A percentile compares a stretch with the other conserved stretches of the same genome.
These are phyloP conservation scores for Alternaria arborescens DNA, from an alignment of 2,329 filamentous ascomycete genomes.

Conservation along the genomic window DNA sequence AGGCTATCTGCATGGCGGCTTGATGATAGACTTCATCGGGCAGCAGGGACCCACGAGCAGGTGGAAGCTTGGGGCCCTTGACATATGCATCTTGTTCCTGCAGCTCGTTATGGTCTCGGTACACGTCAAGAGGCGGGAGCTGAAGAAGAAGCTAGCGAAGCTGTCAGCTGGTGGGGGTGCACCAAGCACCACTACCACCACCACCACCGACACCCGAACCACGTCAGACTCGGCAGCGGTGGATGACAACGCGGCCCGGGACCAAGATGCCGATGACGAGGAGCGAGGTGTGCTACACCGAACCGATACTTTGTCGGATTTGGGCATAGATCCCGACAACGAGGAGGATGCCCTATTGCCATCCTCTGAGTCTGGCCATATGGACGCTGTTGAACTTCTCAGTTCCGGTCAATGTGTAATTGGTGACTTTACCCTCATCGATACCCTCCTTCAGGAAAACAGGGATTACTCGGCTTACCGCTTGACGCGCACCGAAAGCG, in stretches of 20 bases:
- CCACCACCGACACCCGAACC: conserved; percentile 3
- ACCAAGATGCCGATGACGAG: conserved; percentile 67
- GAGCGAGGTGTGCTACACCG: conserved; percentile 63
- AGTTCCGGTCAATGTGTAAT: conserved; percentile 58
- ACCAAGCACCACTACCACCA: conserved; percentile 9
- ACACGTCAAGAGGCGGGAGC: conserved; percentile 60
- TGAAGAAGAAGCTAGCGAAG: conserved; percentile 51
- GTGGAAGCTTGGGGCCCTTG: conserved; percentile 61
- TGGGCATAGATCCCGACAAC: conserved; percentile 54
- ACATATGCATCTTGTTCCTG: conserved; percentile 62
- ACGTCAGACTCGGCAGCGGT: conserved; percentile 19
- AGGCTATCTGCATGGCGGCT: conserved; percentile 67
- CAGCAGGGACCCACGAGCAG: conserved; percentile 66
- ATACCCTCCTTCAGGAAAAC: conserved; percentile 55
- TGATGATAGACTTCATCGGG: conserved; percentile 72
- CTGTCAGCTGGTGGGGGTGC: conserved; percentile 31
- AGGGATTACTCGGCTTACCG: conserved; percentile 48
- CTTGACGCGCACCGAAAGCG: conserved; percentile 37
- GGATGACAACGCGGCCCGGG: conserved; percentile 30
- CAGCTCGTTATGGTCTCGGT: conserved; percentile 67
- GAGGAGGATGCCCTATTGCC: conserved; percentile 41
- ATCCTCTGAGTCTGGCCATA: conserved; percentile 35
- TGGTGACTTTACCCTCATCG: conserved; percentile 54
- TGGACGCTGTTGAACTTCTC: conserved; percentile 54
- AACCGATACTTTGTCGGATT: conserved; percentile 47